Base-by-base conservation (phyloP, 2,329 filamentous ascomycete species). In the Ophioceras dolichostomum region DNA sequence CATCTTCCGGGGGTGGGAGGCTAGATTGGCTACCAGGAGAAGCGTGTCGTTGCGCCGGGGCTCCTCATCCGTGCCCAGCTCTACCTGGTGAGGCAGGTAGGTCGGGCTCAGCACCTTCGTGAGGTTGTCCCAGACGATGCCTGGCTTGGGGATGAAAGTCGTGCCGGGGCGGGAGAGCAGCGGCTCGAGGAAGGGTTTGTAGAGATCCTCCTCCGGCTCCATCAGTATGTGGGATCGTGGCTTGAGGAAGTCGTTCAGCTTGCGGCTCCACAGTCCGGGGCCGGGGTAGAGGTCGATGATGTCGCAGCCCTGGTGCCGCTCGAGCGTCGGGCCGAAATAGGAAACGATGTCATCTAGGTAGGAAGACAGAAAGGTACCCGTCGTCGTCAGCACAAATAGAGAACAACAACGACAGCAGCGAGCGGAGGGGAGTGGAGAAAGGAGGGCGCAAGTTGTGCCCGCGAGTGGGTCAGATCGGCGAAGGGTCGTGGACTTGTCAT, bases 281-380 rank as follows among this genome's bases (percentile, higher is more conserved):
- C 87, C 87, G 0, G 89, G 89, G 54, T 88, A 85, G 39, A 94
- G 64, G 52, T 96, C 89, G 48, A 98, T 64, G 32, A 96, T 70
- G 49, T 94, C 87, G 58, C 88, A 87, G 38, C 84, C 83, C 35
- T 67, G 62, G 55, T 91, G 79, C 32, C 75, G 71, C 24, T 74
- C 61, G 14, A 96, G 68, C 3, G 76, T 76, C 1, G 72, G 69
- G 3, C 71, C 74, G n/a, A 93, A 60, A 42, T 83, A 83, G 6
- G 73, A 54, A 32, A 94, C 48, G 12, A 83, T 62, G 47, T 89
- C 78, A 50, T 86, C 82, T n/a, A n/a, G 78, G 36, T 37, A 32
- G 38, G 6, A 9, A 41, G 40, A 16, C 14, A 24, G 14, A 20
- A 10, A 47, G 45, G 40, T 48, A 20, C 14, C 14, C 19, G 18